These are phyloP conservation scores for Leccinum obscurum DNA, from an alignment of 768 basidiomycete species.

Conservation along the genomic window DNA sequence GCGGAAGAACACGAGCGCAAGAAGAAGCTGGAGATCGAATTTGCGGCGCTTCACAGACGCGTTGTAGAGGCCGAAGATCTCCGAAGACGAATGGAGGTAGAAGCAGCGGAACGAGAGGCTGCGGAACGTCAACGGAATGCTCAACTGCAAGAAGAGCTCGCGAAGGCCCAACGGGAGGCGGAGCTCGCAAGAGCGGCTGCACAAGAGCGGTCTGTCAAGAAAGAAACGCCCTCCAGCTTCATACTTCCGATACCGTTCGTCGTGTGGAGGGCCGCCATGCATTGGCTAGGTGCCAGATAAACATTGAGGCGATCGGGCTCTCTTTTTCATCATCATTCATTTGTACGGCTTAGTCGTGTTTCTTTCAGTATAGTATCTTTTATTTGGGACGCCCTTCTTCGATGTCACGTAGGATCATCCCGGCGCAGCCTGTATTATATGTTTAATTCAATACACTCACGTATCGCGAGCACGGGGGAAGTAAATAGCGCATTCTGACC, in stretches of 20 bases:
- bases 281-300: slow-evolving; percentile 33
- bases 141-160: slow-evolving; percentile 34
- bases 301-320: not conserved
- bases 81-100: slow-evolving; percentile 28
- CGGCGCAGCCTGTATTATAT: slow-evolving; percentile 4
- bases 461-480: slow-evolving; percentile 1
- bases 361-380: slow-evolving; percentile 17
- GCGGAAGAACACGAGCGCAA: slow-evolving; percentile 34
- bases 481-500: not conserved
- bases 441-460: slow-evolving; percentile 1
- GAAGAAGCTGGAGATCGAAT: slow-evolving; percentile 27
- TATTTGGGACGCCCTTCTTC: slow-evolving; percentile 6
- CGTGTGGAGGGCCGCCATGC: slow-evolving; percentile 34
- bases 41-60: slow-evolving; percentile 27
- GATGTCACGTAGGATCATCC: not conserved
- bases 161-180: slow-evolving; percentile 28
- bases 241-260: slow-evolving; percentile 36
- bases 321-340: slow-evolving; percentile 2
- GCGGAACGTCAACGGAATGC: slow-evolving; percentile 29
- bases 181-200: slow-evolving; percentile 23
- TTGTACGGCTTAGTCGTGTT: not conserved
- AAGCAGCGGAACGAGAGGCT: slow-evolving; percentile 27
- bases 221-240: slow-evolving; percentile 30
- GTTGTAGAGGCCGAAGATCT: slow-evolving; percentile 30
- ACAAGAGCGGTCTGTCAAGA: slow-evolving; percentile 29